phyloP scores from a whole-genome alignment of 2,329 filamentous ascomycete species.

The Penicillium sp. region DNA sequence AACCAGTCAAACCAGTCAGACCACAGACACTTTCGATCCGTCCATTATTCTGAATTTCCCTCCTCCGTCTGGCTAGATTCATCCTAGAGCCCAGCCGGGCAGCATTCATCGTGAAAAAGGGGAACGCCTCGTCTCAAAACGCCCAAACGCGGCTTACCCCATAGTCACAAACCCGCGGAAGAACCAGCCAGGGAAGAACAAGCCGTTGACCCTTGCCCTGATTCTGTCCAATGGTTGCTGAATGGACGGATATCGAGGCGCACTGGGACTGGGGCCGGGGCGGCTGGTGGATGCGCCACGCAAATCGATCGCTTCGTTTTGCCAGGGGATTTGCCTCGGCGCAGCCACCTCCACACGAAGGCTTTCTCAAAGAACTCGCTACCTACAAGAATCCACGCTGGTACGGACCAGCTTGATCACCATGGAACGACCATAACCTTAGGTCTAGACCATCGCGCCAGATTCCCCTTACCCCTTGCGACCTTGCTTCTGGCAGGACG shows the following conservation, averaged over 20 bases:
- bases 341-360: background rate
- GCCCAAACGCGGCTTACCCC: conserved; percentile 7
- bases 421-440: background rate
- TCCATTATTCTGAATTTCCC: background rate
- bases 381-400: no score
- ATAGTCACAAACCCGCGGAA: conserved; percentile 5
- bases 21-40: background rate
- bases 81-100: background rate
- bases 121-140: conserved; percentile 5
- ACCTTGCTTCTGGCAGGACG: background rate
- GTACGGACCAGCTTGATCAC: no score
- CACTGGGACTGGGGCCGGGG: background rate
- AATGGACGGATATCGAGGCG: background rate
- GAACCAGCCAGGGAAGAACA: background rate
- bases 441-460: conserved; percentile 2
- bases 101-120: background rate
- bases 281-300: conserved; percentile 1
- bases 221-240: background rate
- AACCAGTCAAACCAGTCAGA: background rate
- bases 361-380: conserved; percentile 16
- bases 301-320: conserved; percentile 11
- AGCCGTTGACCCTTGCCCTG: background rate
- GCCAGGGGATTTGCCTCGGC: background rate
- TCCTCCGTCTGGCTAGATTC: background rate
- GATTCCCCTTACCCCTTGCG: background rate